Base-by-base conservation (phyloP, 495 filamentous ascomycete species). In the Baudoinia panamericana region DNA sequence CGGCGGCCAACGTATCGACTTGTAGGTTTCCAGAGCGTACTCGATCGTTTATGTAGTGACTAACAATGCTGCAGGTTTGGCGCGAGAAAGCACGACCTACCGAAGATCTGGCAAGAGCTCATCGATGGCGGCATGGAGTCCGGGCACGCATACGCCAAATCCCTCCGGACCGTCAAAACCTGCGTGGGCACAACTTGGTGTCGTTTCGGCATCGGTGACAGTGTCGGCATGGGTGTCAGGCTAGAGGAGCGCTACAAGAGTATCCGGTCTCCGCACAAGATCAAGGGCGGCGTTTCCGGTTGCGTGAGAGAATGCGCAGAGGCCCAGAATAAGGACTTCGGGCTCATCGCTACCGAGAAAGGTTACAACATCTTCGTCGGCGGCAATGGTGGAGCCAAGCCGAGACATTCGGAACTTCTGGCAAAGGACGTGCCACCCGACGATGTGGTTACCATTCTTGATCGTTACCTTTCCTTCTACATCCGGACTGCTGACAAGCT, bases 131-230 rank as follows among this genome's bases (percentile, higher is more conserved):
- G 88, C n/a, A 82, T 94, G 81, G 88, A 96, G 60, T 84, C 77
- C 56, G 88, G 88, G 0, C 85, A 96, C 55, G 88, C 85, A 2
- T 96, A 96, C 56, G 88, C 84, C 20, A 96, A 96, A 63, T 80
- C 82, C 16, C 63, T 96, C 39, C 71, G 88, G 30, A 93, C 88
- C 7, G 80, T 96, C 50, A 96, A 94, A 72, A 83, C 80, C 50
- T 96, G 88, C 52, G 88, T 96, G 3, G 88, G 88, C 20, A 90
- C 82, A 1, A 92, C 84, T 2, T 96, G 88, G 88, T 96, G 88
- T 52, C 69, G 88, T 5, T 96, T 83, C 49, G 88, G 88, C 44
- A 77, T 94, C 42, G 84, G 84, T 27, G 88, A 96, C 63, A 90
- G 82, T 62, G 88, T 96, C n/a, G 88, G 88, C 18, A 87, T 96